A percentile compares a stretch with the other conserved stretches of the same genome.
These are phyloP conservation scores for Gremmenia infestans DNA, from an alignment of 2,329 filamentous ascomycete genomes.

Conservation along the genomic window DNA sequence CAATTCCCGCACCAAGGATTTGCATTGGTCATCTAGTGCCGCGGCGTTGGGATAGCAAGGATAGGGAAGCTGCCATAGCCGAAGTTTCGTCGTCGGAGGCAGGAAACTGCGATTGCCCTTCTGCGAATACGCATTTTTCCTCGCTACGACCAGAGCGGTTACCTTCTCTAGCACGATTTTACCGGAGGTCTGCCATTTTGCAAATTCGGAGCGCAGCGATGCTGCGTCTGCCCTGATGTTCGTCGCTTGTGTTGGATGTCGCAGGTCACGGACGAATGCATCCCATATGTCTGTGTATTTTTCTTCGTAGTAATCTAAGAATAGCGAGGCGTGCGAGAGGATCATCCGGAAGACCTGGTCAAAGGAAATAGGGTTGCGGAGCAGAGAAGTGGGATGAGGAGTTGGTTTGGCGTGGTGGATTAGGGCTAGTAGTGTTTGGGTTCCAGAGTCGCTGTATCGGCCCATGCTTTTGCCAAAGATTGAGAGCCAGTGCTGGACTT, in stretches of 20 bases:
- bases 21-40: constrained; percentile 4
- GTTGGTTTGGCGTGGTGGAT: constrained; percentile 1
- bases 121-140: not conserved
- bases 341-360: constrained; percentile 4
- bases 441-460: constrained; percentile 3
- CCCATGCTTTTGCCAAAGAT: constrained; percentile 2
- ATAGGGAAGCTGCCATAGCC: constrained; percentile 12
- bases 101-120: constrained; percentile 3
- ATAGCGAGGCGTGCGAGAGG: constrained; percentile 8
- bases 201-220: not conserved
- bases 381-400: not conserved
- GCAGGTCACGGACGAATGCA: constrained; percentile 5
- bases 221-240: not conserved
- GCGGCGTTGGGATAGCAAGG: constrained; percentile 1
- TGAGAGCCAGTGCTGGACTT: constrained; percentile 12
- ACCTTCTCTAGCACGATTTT: constrained; percentile 7
- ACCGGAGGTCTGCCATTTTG: constrained; percentile 3
- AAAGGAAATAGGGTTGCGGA: constrained; percentile 6
- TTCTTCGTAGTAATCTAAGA: constrained; percentile 9
- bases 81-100: constrained; percentile 3
- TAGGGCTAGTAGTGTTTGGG: constrained; percentile 1
- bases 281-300: constrained; percentile 5
- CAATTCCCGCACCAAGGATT: constrained; percentile 5
- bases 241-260: not conserved
- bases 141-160: not conserved